phyloP scores from a whole-genome alignment of 1,139 yeast species.

The Blastobotrys arbuscula region DNA sequence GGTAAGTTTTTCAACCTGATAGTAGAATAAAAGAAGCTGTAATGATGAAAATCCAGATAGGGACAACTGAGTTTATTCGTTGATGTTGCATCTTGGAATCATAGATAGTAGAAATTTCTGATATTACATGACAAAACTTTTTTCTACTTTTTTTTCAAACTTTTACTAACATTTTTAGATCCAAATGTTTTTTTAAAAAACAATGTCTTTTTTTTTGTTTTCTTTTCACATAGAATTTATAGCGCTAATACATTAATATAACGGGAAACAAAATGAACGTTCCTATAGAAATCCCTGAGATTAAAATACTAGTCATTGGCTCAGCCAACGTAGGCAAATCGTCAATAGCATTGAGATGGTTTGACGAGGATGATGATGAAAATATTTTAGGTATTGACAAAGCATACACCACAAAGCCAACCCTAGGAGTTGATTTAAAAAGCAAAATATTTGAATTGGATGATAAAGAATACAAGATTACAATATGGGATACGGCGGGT shows the following conservation, averaged over 20 bases:
- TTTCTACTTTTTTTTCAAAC: background rate
- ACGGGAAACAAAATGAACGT: no score
- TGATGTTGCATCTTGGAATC: constrained; percentile 27
- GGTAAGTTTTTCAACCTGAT: constrained; percentile 3
- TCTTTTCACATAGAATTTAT: no score
- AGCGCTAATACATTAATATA: no score
- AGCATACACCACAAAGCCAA: constrained; percentile 1
- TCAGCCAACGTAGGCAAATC: constrained; percentile 12
- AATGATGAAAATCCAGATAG: constrained; percentile 34
- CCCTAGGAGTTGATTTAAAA: constrained; percentile 12
- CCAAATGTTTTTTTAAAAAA: no score
- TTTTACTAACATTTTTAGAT: background rate
- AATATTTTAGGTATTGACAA: background rate
- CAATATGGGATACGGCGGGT: constrained; percentile 16
- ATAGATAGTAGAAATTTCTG: constrained; percentile 29
- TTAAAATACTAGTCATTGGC: constrained; percentile 10
- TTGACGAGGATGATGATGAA: background rate
- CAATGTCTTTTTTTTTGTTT: no score
- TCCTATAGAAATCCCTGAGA: background rate
- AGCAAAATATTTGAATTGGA: constrained; percentile 6
- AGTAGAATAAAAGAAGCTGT: no score
- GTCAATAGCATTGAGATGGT: constrained; percentile 2
- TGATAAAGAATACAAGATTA: constrained; percentile 7
- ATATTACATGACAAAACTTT: background rate
- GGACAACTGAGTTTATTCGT: constrained; percentile 32